phyloP scores from a whole-genome alignment of 1,284 basidiomycete genomes.

The Anthracocystis setariae region DNA sequence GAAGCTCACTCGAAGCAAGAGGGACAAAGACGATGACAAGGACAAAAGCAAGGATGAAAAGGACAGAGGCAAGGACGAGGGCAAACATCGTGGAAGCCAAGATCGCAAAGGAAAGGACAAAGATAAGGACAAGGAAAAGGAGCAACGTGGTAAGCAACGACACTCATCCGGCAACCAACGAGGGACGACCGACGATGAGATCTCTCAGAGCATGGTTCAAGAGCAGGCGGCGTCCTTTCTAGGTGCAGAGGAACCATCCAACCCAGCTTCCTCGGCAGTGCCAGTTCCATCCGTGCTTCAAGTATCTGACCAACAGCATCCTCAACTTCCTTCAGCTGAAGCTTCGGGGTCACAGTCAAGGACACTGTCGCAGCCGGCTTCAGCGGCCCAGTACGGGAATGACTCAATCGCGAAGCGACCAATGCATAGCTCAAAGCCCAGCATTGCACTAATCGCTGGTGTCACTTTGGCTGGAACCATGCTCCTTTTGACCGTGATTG shows the following conservation, averaged over 20 bases:
- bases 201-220: not conserved
- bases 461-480: conserved; percentile 8
- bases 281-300: not conserved
- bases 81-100: not conserved
- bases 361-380: not conserved
- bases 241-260: not conserved
- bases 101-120: not conserved
- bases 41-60: not conserved
- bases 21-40: not conserved
- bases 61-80: not conserved
- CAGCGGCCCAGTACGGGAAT: not conserved
- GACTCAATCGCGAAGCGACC: not conserved
- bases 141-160: not conserved
- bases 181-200: not conserved
- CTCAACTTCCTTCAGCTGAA: not conserved
- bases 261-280: not conserved
- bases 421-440: conserved; percentile 1
- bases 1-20: not conserved
- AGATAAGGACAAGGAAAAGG: not conserved
- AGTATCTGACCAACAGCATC: not conserved
- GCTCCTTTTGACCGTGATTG: conserved; percentile 5
- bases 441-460: conserved; percentile 6
- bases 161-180: not conserved
- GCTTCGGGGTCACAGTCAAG: not conserved
- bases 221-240: not conserved